A percentile compares a stretch with the other conserved stretches of the same genome.
phyloP scores from a whole-genome alignment of 805 yeast genomes.

The Yueomyces sinensis region DNA sequence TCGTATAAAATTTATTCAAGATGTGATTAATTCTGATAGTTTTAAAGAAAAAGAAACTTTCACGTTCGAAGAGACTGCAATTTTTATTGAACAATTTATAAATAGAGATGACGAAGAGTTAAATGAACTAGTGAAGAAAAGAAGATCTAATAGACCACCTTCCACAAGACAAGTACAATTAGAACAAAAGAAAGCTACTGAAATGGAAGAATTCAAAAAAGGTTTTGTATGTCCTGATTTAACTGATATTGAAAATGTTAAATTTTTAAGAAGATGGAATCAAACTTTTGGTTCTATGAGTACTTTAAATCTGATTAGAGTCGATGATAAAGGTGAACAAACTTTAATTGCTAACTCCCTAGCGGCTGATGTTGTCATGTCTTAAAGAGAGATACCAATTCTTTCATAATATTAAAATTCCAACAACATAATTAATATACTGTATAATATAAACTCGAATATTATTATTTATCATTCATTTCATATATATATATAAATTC shows the following conservation, averaged over 20 bases:
- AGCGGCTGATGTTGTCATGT: constrained; percentile 13
- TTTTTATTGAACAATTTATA: constrained; percentile 48
- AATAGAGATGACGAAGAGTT: constrained; percentile 67
- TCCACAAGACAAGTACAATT: constrained; percentile 54
- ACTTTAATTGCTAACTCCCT: constrained; percentile 11
- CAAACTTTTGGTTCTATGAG: constrained; percentile 71
- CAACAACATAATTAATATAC: not conserved
- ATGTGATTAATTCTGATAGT: constrained; percentile 33
- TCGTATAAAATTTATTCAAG: constrained; percentile 47
- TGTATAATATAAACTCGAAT: not conserved
- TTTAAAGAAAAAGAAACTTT: constrained; percentile 30
- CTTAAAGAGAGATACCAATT: not conserved
- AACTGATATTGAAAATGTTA: constrained; percentile 44
- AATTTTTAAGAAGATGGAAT: constrained; percentile 58
- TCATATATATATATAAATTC: no score
- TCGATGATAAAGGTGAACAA: constrained; percentile 15
- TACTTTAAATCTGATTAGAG: constrained; percentile 37
- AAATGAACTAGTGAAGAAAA: constrained; percentile 39
- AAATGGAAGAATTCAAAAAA: constrained; percentile 44
- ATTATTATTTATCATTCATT: no score
- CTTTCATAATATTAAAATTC: not conserved
- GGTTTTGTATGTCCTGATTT: constrained; percentile 72
- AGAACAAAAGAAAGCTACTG: constrained; percentile 49
- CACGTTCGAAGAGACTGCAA: constrained; percentile 43
- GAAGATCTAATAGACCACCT: constrained; percentile 86